Base-by-base conservation (phyloP, 1,139 yeast genomes). In the Candida neerlandica region DNA sequence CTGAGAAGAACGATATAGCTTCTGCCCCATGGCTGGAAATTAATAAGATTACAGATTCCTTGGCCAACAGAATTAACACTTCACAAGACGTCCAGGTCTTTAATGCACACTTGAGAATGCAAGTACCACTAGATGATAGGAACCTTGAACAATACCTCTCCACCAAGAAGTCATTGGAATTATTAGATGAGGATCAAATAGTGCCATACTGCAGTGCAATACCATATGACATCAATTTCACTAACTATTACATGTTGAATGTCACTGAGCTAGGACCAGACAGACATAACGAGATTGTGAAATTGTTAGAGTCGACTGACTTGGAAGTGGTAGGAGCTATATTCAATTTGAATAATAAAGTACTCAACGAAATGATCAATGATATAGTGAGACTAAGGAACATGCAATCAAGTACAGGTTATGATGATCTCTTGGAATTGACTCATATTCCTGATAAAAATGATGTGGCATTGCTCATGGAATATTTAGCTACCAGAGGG, bases 181-280 rank as follows among this genome's bases (percentile, higher is more conserved):
- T 14, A 14, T 18, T 37, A 10, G 46, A 43, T 26, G 29, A 10
- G 19, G 15, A 11, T 7, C 30, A 38, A 19, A 29, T 44, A 4
- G 19, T 18, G 11, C 35, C 16, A 11, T 19, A 7, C 21, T 33
- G 35, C 15, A 40, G 26, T 26, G 29, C 32, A 3, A 12, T 71
- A 18, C 76, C 78, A 6, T 71, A 59, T 50, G 76, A 73, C 45
- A 44, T 74, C 11, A 50, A 51, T n/a, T 74, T 61, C 54, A 59
- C 63, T 32, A 62, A 60, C 19, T 64, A 59, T 41, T 58, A 57
- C 46, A 44, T 73, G 19, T 56, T 75, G n/a, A 65, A 75, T 3
- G 63, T 73, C 34, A 16, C 14, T 10, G 32, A 33, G 5, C 19
- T 41, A 2, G 19, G 46, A 1, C 16, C 21, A 14, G 30, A 12